phyloP scores from a whole-genome alignment of 2,329 filamentous ascomycete species.

The Clonostachys chloroleuca region DNA sequence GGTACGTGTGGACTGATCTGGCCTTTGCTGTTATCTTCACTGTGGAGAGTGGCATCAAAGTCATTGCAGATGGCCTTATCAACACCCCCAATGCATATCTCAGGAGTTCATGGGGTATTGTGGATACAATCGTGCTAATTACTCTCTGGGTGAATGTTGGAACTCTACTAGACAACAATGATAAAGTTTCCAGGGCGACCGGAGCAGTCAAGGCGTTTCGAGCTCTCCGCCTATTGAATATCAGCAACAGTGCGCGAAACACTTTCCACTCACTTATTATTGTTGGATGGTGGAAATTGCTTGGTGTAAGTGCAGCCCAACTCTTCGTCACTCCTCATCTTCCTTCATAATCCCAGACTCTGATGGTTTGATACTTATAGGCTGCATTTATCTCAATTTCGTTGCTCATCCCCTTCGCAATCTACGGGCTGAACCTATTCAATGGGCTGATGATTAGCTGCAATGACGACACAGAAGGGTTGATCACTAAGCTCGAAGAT shows the following conservation, averaged over 20 bases:
- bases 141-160: constrained; percentile 95
- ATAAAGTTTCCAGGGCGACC: constrained; percentile 81
- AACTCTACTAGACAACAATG: constrained; percentile 76
- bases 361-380: constrained; percentile 14
- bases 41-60: constrained; percentile 82
- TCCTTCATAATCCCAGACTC: neutral
- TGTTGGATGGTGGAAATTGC: constrained; percentile 87
- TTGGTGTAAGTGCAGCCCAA: constrained; percentile 57
- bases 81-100: constrained; percentile 98
- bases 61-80: constrained; percentile 91
- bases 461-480: constrained; percentile 54
- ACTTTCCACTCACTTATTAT: constrained; percentile 97
- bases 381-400: constrained; percentile 92
- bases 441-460: constrained; percentile 75
- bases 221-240: constrained; percentile 85
- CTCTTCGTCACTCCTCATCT: neutral
- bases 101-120: constrained; percentile 93
- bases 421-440: constrained; percentile 93
- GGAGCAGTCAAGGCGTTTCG: constrained; percentile 96
- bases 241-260: constrained; percentile 91
- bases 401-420: constrained; percentile 91
- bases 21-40: constrained; percentile 86
- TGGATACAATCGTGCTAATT: constrained; percentile 85
- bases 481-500: constrained; percentile 56
- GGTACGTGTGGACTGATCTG: constrained; percentile 94